phyloP scores from a whole-genome alignment of 1,284 basidiomycete species.

The Wallemia mellicola region DNA sequence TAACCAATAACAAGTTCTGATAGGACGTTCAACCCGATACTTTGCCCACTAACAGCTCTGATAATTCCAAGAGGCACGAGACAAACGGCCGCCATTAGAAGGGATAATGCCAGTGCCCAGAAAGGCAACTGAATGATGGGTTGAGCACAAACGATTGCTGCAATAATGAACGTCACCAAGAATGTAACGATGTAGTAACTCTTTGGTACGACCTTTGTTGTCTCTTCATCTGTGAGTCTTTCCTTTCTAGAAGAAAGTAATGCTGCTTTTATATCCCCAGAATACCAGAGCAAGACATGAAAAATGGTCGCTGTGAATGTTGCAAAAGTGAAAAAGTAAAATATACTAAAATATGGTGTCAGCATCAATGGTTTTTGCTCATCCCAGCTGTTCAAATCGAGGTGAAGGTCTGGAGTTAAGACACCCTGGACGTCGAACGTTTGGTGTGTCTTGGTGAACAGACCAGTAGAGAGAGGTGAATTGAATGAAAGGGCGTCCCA shows the following conservation, averaged over 20 bases:
- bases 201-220: conserved; percentile 9
- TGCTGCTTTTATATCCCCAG: conserved; percentile 14
- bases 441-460: conserved; percentile 12
- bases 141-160: conserved; percentile 12
- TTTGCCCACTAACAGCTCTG: conserved; percentile 11
- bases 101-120: conserved; percentile 16
- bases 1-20: conserved; percentile 16
- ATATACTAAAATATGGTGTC: conserved; percentile 16
- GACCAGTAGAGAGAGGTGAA: conserved; percentile 14
- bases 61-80: conserved; percentile 16
- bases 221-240: background rate
- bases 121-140: conserved; percentile 17
- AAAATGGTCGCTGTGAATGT: conserved; percentile 15
- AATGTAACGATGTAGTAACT: conserved; percentile 13
- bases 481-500: conserved; percentile 16
- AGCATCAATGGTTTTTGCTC: conserved; percentile 11
- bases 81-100: conserved; percentile 15
- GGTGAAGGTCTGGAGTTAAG: conserved; percentile 6
- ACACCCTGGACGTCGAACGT: conserved; percentile 10
- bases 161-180: conserved; percentile 10
- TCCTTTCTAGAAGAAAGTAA: conserved; percentile 7
- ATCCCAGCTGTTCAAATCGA: conserved; percentile 11
- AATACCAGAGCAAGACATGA: conserved; percentile 17
- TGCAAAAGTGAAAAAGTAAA: conserved; percentile 14
- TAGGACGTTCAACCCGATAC: conserved; percentile 14